Conservation (phyloP, 768 basidiomycete genomes). For the Boletus subparvulus region DNA sequence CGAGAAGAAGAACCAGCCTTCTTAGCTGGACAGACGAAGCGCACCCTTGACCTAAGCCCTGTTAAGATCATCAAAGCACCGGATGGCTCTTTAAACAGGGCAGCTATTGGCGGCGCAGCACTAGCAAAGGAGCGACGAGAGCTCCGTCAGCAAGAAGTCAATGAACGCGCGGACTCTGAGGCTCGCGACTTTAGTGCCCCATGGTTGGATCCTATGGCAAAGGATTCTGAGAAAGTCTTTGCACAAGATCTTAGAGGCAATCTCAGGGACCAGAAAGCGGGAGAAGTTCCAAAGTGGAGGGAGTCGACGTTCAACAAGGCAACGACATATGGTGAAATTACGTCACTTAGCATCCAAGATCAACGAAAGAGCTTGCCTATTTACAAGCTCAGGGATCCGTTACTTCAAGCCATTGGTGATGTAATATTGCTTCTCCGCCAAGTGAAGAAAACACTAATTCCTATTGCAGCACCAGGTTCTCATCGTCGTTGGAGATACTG, state of each 20-base stretch:
- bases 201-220: slow-evolving; percentile 98
- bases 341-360: slow-evolving; percentile 86
- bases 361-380: slow-evolving; percentile 91
- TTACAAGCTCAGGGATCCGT: slow-evolving; percentile 87
- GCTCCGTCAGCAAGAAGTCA: slow-evolving; percentile 88
- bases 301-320: slow-evolving; percentile 92
- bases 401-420: slow-evolving; percentile 87
- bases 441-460: slow-evolving; percentile 15
- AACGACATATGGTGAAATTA: slow-evolving; percentile 93
- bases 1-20: slow-evolving; percentile 97
- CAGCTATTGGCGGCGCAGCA: slow-evolving; percentile 90
- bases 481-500: slow-evolving; percentile 97
- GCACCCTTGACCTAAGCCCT: slow-evolving; percentile 91
- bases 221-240: slow-evolving; percentile 80
- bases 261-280: slow-evolving; percentile 77
- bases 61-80: slow-evolving; percentile 99
- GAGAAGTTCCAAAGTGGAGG: slow-evolving; percentile 87
- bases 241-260: slow-evolving; percentile 89
- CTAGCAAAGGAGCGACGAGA: slow-evolving; percentile 95
- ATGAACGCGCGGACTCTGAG: slow-evolving; percentile 92
- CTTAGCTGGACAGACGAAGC: slow-evolving; percentile 93
- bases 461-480: slow-evolving; percentile 72
- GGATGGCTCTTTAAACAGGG: slow-evolving; percentile 94
- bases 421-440: slow-evolving; percentile 43
- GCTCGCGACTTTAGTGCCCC: slow-evolving; percentile 93